Base-by-base conservation (phyloP, 2,329 filamentous ascomycete species). In the Pleoardoris graminearum region DNA sequence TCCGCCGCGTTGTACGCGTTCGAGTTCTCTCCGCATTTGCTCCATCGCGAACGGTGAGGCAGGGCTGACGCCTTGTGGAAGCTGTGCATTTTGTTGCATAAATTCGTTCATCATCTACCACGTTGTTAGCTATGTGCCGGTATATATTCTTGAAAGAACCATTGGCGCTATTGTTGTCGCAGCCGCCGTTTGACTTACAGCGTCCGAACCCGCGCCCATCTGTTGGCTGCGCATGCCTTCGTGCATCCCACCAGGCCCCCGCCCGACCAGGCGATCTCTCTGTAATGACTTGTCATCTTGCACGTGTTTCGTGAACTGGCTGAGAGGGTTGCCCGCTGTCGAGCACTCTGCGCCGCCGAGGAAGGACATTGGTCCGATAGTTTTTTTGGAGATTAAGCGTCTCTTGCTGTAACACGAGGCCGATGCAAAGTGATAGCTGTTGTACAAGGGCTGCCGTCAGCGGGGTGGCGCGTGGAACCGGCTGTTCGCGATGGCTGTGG, bases 301-400 rank as follows among this genome's bases (percentile, higher is more conserved):
- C 51, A 94, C 90, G 75, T 97, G 92, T 77, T 99, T 99, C 60
- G 92, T 91, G 75, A 99, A 96, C 80, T 97, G 94, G 72, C 90
- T 93, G 67, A 99, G 86, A 52, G 95, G 94, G 76, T 99, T 99
- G 69, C 88, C 91, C 60, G 90, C 91, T 57, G 94, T 95, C 51
- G 93, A 97, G 82, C 94, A 99, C 79, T 97, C 94, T 65, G 93
- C 89, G 65, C 93, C 92, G 76, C 91, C 90, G 67, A 97, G 83
- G 75, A 99, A 97, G 50, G 93, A 97, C 93, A 99, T 97, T 62
- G 57, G 38, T n/a, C 27, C n/a, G n/a, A n/a, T n/a, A n/a, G n/a
- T n/a, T n/a, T n/a, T n/a, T n/a, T n/a, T n/a, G n/a, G n/a, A n/a
- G n/a, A n/a, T n/a, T n/a, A n/a, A n/a, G n/a, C n/a, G n/a, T n/a